Evolutionary conservation across 2,329 filamentous ascomycete species (phyloP), one percentile per base, ranked within the genome.

Genomic region (Fusarium beomiforme): DNA sequence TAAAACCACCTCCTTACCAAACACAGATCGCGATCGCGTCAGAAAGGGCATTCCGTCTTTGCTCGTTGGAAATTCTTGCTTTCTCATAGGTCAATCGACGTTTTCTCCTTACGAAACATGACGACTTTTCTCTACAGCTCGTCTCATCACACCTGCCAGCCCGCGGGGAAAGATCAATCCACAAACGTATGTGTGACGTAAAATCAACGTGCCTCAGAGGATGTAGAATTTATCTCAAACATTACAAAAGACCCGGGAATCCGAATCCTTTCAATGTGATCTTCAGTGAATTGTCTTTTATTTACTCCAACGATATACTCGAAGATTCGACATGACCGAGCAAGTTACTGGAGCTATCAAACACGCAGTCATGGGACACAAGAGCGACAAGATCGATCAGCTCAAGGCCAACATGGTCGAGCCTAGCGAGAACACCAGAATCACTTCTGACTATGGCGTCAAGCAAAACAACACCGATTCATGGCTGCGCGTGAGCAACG

Each of bases 391-490:
- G 84, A 76, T 88, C 29, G 84, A 85, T 19, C 90, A 94, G 75
- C 83, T 95, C 50, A 79, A 84, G 29, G 81, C 81, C 42, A 83
- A 90, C 67, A 91, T 83, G 6, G 86, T 89, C 59, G 85, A 93
- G 76, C 85, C 89, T 4, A 82, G 87, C 46, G 81, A 86, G 53
- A 85, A 88, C 39, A 84, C 86, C 34, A 85, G 87, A 41, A 88
- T 94, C 71, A 95, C 93, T 0, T 91, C 91, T 51, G 93, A 97
- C 76, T 93, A 87, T 81, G 94, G 94, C 24, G 89, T 91, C 31
- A 93, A 91, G 80, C 87, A 94, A 75, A 83, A 84, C 43, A 91
- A 91, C 75, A 91, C 91, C 2, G 94, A 97, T 76, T 87, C 94
- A 78, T 96, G 93, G 93, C 83, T 97, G 58, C 89, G 88, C 56